phyloP scores from a whole-genome alignment of 768 basidiomycete genomes.

The Agaricus sinodeliciosus region DNA sequence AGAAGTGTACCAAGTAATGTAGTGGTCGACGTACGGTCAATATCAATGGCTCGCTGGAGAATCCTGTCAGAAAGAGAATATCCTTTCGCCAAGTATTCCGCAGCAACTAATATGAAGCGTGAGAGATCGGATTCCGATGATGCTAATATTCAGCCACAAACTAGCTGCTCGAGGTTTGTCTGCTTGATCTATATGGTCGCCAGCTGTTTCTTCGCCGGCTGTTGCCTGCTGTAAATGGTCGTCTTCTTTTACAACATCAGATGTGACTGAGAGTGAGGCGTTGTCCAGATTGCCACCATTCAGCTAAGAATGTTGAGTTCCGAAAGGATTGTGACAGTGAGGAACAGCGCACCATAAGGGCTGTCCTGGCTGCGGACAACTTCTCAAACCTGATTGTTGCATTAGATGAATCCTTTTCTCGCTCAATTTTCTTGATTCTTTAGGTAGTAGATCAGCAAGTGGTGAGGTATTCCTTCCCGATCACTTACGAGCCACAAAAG shows the following conservation, averaged over 20 bases:
- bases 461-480: neutral
- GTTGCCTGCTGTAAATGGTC: constrained; percentile 32
- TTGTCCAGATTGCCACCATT: constrained; percentile 78
- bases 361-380: constrained; percentile 76
- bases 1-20: neutral
- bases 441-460: neutral
- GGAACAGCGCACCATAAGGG: constrained; percentile 56
- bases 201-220: constrained; percentile 20
- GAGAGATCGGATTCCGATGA: neutral
- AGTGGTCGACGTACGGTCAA: constrained; percentile 44
- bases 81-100: constrained; percentile 90
- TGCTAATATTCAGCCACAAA: constrained; percentile 25
- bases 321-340: neutral
- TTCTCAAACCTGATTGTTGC: constrained; percentile 87
- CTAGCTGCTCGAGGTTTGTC: constrained; percentile 91
- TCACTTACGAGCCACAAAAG: constrained; percentile 79
- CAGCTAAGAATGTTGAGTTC: constrained; percentile 31
- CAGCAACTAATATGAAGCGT: constrained; percentile 51
- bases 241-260: constrained; percentile 55
- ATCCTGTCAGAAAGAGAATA: constrained; percentile 77
- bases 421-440: constrained; percentile 66
- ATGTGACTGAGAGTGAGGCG: constrained; percentile 59
- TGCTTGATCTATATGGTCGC: constrained; percentile 56
- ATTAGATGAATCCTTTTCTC: constrained; percentile 23
- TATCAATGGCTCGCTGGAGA: constrained; percentile 72